Evolutionary conservation across 768 basidiomycete species (phyloP).

Genomic region (Boletus rubescentipes): DNA sequence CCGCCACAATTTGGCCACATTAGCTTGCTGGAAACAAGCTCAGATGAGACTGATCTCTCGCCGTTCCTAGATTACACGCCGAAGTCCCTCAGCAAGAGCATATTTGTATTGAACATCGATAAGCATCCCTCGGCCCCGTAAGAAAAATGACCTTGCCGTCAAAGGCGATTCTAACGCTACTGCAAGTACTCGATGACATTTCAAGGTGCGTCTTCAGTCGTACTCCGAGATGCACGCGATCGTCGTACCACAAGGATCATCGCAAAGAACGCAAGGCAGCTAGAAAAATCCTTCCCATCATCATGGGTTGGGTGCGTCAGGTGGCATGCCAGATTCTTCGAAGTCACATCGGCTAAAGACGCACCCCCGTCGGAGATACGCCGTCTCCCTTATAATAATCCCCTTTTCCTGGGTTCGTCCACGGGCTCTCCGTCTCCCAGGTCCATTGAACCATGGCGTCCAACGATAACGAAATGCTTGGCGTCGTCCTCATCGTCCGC

Average conservation of each 20-base stretch:
- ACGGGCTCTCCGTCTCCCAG: not conserved
- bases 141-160: no score
- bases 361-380: not conserved
- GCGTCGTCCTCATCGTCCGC: constrained; percentile 55
- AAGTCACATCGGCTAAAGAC: no score
- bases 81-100: not conserved
- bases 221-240: no score
- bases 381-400: not conserved
- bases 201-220: no score
- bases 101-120: not conserved
- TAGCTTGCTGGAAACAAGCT: no score
- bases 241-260: not conserved
- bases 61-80: not conserved
- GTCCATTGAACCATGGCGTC: constrained; percentile 14
- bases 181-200: no score
- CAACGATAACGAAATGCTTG: constrained; percentile 39
- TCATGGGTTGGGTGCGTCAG: no score
- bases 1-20: no score
- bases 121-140: not conserved
- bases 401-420: not conserved
- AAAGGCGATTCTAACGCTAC: no score
- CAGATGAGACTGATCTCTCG: no score
- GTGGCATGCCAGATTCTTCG: no score
- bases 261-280: not conserved
- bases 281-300: no score